phyloP scores from a whole-genome alignment of 202 grass and related monocot genomes.

The Tripidium arundinaceum region DNA sequence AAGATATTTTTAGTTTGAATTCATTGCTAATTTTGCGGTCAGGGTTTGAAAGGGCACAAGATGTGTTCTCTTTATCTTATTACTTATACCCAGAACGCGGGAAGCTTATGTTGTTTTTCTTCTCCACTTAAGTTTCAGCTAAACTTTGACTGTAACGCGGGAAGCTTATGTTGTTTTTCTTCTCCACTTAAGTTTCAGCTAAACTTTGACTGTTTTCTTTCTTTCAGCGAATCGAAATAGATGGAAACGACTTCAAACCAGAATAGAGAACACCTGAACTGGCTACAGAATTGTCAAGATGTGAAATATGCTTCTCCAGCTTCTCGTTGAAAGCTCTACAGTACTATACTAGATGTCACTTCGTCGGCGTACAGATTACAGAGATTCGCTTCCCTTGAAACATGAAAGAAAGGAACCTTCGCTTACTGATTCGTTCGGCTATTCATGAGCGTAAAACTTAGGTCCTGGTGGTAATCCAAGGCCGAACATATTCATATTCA shows the following conservation, averaged over 20 bases:
- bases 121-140: not conserved
- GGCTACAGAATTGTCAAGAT: not conserved
- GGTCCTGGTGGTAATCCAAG: no score
- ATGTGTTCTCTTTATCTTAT: not conserved
- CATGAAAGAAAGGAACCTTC: not conserved
- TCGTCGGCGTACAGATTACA: not conserved
- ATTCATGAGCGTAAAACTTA: not conserved
- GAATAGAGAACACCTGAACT: not conserved
- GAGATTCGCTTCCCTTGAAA: not conserved
- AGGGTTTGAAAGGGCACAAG: not conserved
- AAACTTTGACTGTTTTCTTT: not conserved
- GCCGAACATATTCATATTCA: no score
- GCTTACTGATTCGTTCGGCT: not conserved
- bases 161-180: not conserved
- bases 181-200: not conserved
- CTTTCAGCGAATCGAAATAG: constrained; percentile 22
- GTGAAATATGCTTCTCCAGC: not conserved
- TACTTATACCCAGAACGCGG: not conserved
- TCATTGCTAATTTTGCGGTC: not conserved
- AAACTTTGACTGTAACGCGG: not conserved
- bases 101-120: not conserved
- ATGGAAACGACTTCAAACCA: not conserved
- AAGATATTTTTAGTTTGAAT: not conserved
- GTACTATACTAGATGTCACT: not conserved
- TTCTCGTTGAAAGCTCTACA: not conserved